phyloP scores from a whole-genome alignment of 768 basidiomycete species.

The Russula griseocarnosa region DNA sequence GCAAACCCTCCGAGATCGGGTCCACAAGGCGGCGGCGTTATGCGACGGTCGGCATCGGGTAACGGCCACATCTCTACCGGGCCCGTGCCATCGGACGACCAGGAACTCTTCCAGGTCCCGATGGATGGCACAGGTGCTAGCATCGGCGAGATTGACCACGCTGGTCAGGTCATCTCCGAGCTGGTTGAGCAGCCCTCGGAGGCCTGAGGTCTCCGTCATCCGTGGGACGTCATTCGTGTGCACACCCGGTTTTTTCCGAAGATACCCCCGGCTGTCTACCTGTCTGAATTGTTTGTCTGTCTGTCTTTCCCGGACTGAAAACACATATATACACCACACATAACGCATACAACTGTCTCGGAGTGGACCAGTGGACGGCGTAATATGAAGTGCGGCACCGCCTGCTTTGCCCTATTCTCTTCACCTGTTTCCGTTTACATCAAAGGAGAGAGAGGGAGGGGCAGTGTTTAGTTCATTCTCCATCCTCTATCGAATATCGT shows the following conservation, averaged over 20 bases:
- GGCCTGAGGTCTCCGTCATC: constrained; percentile 1
- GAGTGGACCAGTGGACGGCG: constrained; percentile 19
- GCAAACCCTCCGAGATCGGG: constrained; percentile 88
- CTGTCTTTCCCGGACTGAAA: constrained; percentile 22
- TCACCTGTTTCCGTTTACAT: constrained; percentile 9
- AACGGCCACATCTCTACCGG: constrained; percentile 33
- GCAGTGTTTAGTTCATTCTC: constrained; percentile 20
- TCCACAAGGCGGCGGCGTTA: constrained; percentile 61
- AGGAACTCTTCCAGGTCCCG: constrained; percentile 24
- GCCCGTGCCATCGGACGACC: constrained; percentile 13
- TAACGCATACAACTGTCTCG: constrained; percentile 13
- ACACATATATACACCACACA: constrained; percentile 15
- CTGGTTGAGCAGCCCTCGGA: constrained; percentile 19
- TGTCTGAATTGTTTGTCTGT: not conserved
- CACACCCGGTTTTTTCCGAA: not conserved
- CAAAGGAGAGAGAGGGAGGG: constrained; percentile 16
- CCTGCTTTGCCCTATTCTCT: constrained; percentile 11
- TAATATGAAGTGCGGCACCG: constrained; percentile 17
- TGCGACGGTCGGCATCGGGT: constrained; percentile 46
- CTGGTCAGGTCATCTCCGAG: constrained; percentile 11
- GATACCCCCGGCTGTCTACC: constrained; percentile 22
- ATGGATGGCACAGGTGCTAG: not conserved
- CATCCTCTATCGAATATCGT: constrained; percentile 27
- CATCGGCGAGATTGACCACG: constrained; percentile 19
- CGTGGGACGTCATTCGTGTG: not conserved